Evolutionary conservation across 2,329 filamentous ascomycete species (phyloP).

Genomic region (Pseudogymnoascus sp.): DNA sequence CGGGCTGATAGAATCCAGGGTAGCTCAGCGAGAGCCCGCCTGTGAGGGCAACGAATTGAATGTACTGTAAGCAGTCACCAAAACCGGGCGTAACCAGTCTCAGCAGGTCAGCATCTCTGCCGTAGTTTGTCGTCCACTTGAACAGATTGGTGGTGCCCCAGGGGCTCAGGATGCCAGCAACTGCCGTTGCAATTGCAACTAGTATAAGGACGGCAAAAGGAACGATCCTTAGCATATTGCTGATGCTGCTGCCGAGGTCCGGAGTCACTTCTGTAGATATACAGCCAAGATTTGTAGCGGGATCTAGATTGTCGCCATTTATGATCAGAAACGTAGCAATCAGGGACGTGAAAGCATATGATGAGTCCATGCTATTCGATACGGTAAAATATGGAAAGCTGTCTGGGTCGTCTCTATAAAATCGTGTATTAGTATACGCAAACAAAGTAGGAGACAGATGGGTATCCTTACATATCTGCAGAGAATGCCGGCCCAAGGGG

Average conservation of each 20-base stretch:
- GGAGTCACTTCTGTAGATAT: conserved; percentile 78
- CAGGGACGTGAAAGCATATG: conserved; percentile 80
- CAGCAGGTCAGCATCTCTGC: conserved; percentile 82
- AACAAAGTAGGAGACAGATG: neutral
- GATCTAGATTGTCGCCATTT: conserved; percentile 54
- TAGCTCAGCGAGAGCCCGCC: conserved; percentile 83
- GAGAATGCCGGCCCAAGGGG: conserved; percentile 69
- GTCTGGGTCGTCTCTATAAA: conserved; percentile 30
- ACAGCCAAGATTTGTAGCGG: conserved; percentile 62
- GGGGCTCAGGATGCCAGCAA: conserved; percentile 80
- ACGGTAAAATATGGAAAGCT: conserved; percentile 65
- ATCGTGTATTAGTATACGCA: conserved; percentile 11
- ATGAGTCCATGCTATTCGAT: conserved; percentile 65
- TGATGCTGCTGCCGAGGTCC: conserved; percentile 60
- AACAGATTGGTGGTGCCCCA: conserved; percentile 91
- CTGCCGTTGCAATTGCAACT: conserved; percentile 72
- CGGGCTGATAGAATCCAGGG: conserved; percentile 89
- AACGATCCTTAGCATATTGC: conserved; percentile 63
- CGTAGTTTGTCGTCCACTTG: conserved; percentile 96
- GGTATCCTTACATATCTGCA: conserved; percentile 37
- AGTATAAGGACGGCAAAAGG: conserved; percentile 71
- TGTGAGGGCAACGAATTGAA: conserved; percentile 84
- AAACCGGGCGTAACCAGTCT: conserved; percentile 92
- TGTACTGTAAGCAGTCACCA: conserved; percentile 91
- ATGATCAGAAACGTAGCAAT: conserved; percentile 64